Evolutionary conservation across 805 yeast species (phyloP).

Genomic region (Starmerella bombicola): DNA sequence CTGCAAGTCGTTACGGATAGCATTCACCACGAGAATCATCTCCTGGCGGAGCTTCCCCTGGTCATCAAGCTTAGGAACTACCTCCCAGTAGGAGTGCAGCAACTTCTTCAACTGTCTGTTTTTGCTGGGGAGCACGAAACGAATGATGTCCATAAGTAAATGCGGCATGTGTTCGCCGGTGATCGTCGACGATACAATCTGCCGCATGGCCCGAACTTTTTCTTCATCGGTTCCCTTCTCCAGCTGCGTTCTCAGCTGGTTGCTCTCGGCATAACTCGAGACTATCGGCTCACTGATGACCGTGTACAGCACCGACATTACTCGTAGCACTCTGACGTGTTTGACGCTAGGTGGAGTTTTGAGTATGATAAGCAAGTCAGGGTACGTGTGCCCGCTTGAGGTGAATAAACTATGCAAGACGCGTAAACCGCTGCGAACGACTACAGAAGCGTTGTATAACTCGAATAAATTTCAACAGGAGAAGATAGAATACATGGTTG

Average conservation of each 20-base stretch:
- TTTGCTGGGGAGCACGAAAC: conserved; percentile 93
- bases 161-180: conserved; percentile 91
- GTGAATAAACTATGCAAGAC: too few species aligned
- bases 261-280: conserved; percentile 29
- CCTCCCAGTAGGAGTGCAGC: conserved; percentile 94
- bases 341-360: conserved; percentile 1
- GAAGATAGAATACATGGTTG: too few species aligned
- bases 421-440: too few species aligned
- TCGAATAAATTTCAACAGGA: too few species aligned
- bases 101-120: conserved; percentile 84
- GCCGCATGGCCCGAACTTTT: conserved; percentile 82
- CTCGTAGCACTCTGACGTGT: conserved; percentile 9
- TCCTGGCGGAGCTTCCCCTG: conserved; percentile 93
- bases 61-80: conserved; percentile 78
- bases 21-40: conserved; percentile 96
- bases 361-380: conserved; percentile 1
- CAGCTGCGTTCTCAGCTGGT: conserved; percentile 62
- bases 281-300: conserved; percentile 12
- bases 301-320: conserved; percentile 20
- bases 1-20: conserved; percentile 91
- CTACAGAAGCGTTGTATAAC: too few species aligned
- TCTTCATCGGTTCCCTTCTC: conserved; percentile 85
- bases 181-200: conserved; percentile 70
- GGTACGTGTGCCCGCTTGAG: not conserved
- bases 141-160: conserved; percentile 87